Evolutionary conservation across 2,329 filamentous ascomycete genomes (phyloP).

Genomic region (Colletotrichum melonis): DNA sequence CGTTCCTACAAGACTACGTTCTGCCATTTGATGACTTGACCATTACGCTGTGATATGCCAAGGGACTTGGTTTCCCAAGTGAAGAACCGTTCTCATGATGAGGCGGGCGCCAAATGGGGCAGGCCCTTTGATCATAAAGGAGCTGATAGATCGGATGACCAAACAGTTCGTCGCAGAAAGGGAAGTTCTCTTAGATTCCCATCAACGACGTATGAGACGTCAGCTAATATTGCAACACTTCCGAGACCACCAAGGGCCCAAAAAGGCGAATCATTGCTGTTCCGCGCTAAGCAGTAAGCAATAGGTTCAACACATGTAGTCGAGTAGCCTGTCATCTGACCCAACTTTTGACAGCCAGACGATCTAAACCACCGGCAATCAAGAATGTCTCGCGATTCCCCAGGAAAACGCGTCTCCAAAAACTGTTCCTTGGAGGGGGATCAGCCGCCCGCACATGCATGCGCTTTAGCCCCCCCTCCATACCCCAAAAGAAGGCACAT

Average conservation of each 20-base stretch:
- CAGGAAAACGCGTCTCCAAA: neutral
- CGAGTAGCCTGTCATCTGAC: conserved; percentile 8
- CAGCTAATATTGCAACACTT: neutral
- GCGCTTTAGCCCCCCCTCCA: neutral
- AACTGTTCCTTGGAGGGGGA: neutral
- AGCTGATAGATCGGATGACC: neutral
- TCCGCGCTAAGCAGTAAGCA: neutral
- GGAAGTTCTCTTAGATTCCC: neutral
- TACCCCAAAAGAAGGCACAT: conserved; percentile 1
- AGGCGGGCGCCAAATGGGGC: neutral
- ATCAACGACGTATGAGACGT: neutral
- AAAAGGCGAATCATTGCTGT: neutral
- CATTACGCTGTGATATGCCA: neutral
- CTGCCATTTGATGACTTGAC: neutral
- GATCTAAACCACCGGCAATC: neutral
- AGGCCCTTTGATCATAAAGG: neutral
- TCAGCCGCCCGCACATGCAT: conserved; percentile 11
- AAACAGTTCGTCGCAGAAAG: neutral
- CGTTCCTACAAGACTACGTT: neutral
- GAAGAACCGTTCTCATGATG: neutral
- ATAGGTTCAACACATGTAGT: neutral
- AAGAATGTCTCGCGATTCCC: neutral
- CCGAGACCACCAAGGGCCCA: neutral
- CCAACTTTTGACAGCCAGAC: neutral
- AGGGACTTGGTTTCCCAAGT: neutral